Percentiles rank a stretch among this genome's conserved stretches.
These are phyloP conservation scores for Sporothrix euskadiensis DNA, from an alignment of 2,329 filamentous ascomycete species.

Conservation along the genomic window DNA sequence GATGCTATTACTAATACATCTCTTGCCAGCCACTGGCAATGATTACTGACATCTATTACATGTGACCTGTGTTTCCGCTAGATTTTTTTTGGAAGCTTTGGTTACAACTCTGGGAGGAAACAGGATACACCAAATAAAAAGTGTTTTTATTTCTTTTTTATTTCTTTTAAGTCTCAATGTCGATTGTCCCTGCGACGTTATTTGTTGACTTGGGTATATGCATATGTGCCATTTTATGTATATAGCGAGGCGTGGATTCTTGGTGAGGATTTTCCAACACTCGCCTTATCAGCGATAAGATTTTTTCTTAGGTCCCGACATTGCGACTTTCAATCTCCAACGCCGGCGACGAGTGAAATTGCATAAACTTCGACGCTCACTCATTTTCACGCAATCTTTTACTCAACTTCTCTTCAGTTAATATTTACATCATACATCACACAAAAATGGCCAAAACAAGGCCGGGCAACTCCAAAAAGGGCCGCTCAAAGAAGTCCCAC, in stretches of 20 bases:
- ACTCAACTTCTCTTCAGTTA: not conserved
- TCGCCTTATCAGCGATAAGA: constrained; percentile 29
- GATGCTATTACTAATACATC: constrained; percentile 10
- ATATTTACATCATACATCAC: no score
- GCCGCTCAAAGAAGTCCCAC: constrained; percentile 25
- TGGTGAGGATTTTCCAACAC: not conserved
- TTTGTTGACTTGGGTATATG: not conserved
- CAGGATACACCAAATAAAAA: constrained; percentile 17
- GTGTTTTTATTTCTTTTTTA: not conserved
- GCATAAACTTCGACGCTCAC: not conserved
- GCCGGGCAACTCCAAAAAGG: constrained; percentile 30
- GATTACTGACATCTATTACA: not conserved
- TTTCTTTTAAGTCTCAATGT: not conserved
- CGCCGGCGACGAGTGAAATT: not conserved
- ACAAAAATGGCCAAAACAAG: constrained; percentile 33
- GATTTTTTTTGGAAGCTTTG: not conserved
- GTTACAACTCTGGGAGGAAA: not conserved
- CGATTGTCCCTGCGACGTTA: not conserved
- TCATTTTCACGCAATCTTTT: not conserved
- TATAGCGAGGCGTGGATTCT: not conserved
- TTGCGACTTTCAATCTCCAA: not conserved
- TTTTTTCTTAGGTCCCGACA: constrained; percentile 23
- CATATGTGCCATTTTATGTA: not conserved
- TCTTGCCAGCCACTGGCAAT: not conserved
- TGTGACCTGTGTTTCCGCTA: no score